Base-by-base conservation (phyloP, 1,284 basidiomycete genomes). In the Sporisorium iseilematis-ciliati region DNA sequence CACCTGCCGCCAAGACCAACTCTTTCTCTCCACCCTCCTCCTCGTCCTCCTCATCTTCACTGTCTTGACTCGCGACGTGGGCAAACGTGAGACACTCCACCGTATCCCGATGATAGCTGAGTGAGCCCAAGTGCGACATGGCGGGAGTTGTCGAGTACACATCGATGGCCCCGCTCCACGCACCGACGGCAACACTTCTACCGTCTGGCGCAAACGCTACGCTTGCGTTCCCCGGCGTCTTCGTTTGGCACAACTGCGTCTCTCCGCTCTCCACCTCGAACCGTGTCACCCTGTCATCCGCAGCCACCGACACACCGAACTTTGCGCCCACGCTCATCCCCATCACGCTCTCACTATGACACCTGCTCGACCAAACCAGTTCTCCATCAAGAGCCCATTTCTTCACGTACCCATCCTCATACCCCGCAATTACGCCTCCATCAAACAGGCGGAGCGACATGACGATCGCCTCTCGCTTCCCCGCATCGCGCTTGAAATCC, bases 391-490 rank as follows among this genome's bases (percentile, higher is more conserved):
- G 42, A 7, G 3, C 14, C 66, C 65, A 77, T 5, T 29, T 45
- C n/a, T 58, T 63, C 20, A 95, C 90, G 12, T 89, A 88, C 1
- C 94, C 94, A 70, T 91, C 91, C 86, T 97, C 94, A 81, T 92
- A 95, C 1, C 90, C 92, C 31, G 89, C 89, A 0, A 94, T 84
- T 0, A 93, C 86, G 2, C 21, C 54, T 12, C 26, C 16, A 0
- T 31, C 35, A 74, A 88, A 90, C 23, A 96, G 87, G 76, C 93
- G 91, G 63, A 94, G 85, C 0, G 91, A 89, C 94, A 95, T 96
- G 70, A 94, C 90, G 59, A 95, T 91, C 1, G 94, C 63, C 16
- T 60, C 40, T 7, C 65, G 49, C 5, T 21, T 58, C 2, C 64
- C 53, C 1, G 57, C 12, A 2, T 43, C 5, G 12, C 40, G 45